Evolutionary conservation across 225 moss, liverwort and hornwort genomes (phyloP), one percentile per base, ranked within the genome.

Genomic region (Thuidium tamariscinum): DNA sequence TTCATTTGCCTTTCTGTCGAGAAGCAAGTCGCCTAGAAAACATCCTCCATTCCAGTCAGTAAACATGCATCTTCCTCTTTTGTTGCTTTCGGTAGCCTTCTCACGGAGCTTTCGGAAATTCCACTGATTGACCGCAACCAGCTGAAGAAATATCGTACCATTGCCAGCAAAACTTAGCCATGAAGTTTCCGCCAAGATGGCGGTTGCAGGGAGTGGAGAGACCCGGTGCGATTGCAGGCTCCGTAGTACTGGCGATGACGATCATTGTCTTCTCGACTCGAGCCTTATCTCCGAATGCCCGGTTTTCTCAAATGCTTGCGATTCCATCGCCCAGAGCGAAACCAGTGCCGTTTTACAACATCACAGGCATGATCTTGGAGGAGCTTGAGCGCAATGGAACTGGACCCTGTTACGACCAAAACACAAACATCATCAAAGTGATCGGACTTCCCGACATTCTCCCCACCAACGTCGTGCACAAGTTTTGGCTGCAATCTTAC

Each of bases 331-430:
- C 29, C 37, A 39, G 11, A 37, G 29, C 18, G 5, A 16, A 10
- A 48, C 64, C 42, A 44, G 51, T 51, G 51, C 66, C 73, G 2
- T 85, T 85, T 70, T 34, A 46, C 18, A 92, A 89, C 73, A 34
- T 85, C 78, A 94, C 91, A 23, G 91, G 82, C 32, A 85, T 69
- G 36, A 70, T 92, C 61, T 2, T 88, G 77, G n/a, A n/a, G n/a
- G n/a, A n/a, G n/a, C n/a, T n/a, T n/a, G n/a, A n/a, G n/a, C n/a
- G n/a, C n/a, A n/a, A n/a, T n/a, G n/a, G n/a, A n/a, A n/a, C n/a
- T n/a, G n/a, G n/a, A n/a, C n/a, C n/a, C n/a, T n/a, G n/a, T n/a
- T n/a, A n/a, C n/a, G n/a, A n/a, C n/a, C n/a, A n/a, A n/a, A n/a
- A n/a, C n/a, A n/a, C n/a, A n/a, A n/a, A n/a, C n/a, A n/a, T n/a